These are phyloP conservation scores for Phytopythium boreale DNA, from an alignment of 352 stramenopile species.

Conservation along the genomic window DNA sequence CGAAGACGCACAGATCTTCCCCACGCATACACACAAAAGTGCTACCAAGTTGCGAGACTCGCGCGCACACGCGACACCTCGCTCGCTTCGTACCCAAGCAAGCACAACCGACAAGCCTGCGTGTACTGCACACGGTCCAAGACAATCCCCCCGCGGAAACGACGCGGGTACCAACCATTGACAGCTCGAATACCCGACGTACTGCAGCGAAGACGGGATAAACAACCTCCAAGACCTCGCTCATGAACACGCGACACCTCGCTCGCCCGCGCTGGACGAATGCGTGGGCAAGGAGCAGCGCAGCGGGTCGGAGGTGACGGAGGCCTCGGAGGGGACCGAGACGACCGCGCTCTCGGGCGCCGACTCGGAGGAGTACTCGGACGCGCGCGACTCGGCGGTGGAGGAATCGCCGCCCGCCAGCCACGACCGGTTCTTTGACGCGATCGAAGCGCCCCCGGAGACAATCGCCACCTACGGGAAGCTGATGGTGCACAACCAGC, in stretches of 20 bases:
- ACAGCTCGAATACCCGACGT: too few species aligned
- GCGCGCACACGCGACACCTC: not conserved
- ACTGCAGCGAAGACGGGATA: not conserved
- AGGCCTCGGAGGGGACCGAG: constrained; percentile 16
- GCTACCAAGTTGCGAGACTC: not conserved
- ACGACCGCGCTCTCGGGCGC: constrained; percentile 2
- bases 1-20: not conserved
- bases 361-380: constrained; percentile 27
- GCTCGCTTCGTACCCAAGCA: not conserved
- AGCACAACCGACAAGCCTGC: not conserved
- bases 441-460: constrained; percentile 21
- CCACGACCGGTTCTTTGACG: constrained; percentile 18
- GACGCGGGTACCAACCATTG: not conserved
- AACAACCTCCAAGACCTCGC: not conserved
- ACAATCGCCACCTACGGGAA: constrained; percentile 10
- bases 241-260: not conserved
- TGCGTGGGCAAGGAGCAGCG: not conserved
- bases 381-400: constrained; percentile 16
- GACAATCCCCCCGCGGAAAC: not conserved
- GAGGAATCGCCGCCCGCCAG: constrained; percentile 10
- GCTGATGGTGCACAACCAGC: not conserved
- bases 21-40: not conserved
- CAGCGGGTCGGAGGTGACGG: constrained; percentile 8
- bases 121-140: too few species aligned
- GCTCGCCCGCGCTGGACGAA: too few species aligned